phyloP scores from a whole-genome alignment of 2,329 filamentous ascomycete genomes.

The Elsinoe arachidis region DNA sequence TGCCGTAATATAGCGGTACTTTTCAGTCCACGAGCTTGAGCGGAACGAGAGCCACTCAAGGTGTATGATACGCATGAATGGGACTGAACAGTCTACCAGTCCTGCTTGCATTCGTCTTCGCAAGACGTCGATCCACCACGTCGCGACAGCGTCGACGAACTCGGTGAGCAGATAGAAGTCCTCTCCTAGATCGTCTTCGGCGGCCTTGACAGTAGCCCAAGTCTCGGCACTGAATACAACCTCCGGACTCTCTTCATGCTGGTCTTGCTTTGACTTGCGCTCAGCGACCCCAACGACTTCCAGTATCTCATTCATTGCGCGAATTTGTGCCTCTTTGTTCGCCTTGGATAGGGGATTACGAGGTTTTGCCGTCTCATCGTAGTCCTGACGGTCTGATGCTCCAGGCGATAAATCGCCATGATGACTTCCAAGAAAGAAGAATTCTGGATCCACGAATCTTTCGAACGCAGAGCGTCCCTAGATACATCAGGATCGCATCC shows the following conservation, averaged over 20 bases:
- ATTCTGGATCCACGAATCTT: constrained; percentile 18
- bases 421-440: constrained; percentile 18
- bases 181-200: constrained; percentile 16
- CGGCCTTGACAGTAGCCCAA: constrained; percentile 11
- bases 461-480: constrained; percentile 36
- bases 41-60: neutral
- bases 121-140: constrained; percentile 15
- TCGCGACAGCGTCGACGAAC: neutral
- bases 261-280: constrained; percentile 21
- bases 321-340: constrained; percentile 33
- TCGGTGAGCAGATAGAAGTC: constrained; percentile 12
- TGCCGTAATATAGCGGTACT: constrained; percentile 8
- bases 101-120: constrained; percentile 14
- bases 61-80: neutral
- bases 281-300: constrained; percentile 41
- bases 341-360: constrained; percentile 33
- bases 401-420: constrained; percentile 3
- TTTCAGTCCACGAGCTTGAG: neutral
- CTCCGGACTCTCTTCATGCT: neutral
- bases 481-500: neutral
- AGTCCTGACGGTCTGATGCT: constrained; percentile 26
- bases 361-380: constrained; percentile 38
- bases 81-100: constrained; percentile 1
- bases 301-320: constrained; percentile 41
- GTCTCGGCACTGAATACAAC: constrained; percentile 9